Evolutionary conservation across 345 rosid species (phyloP).

Genomic region (Fremontodendron californicum): DNA sequence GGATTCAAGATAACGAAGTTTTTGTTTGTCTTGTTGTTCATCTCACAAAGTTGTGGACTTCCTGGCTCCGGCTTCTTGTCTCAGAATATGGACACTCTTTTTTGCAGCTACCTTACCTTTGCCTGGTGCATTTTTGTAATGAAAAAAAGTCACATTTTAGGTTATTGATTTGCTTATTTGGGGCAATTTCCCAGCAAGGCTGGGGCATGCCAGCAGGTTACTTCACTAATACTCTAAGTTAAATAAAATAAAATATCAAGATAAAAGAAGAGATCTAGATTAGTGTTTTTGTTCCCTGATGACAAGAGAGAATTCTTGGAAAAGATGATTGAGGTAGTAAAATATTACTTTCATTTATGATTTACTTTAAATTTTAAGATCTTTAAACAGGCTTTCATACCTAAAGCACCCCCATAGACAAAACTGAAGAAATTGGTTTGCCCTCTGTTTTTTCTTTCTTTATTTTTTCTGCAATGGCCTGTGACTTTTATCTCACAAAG

Average conservation of each 20-base stretch:
- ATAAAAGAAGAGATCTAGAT: neutral
- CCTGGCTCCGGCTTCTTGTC: slow-evolving; percentile 9
- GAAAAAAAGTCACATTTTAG: neutral
- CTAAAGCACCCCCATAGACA: no score
- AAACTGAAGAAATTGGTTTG: neutral
- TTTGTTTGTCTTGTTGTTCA: neutral
- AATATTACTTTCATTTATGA: neutral
- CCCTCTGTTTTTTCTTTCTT: neutral
- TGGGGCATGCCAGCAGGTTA: neutral
- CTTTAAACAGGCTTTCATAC: no score
- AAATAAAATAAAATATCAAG: neutral
- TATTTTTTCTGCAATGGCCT: neutral
- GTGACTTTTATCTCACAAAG: neutral
- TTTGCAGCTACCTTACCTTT: neutral
- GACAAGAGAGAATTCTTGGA: neutral
- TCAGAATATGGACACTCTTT: neutral
- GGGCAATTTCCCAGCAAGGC: neutral
- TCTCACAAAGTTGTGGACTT: slow-evolving; percentile 9
- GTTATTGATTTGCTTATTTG: neutral
- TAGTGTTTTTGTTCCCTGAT: neutral
- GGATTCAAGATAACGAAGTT: no score
- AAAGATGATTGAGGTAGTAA: neutral
- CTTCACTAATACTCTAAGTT: neutral
- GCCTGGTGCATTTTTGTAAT: neutral
- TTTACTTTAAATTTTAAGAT: no score